Evolutionary conservation across 495 filamentous ascomycete genomes (phyloP).

Genomic region (Trichoderma erinaceum): DNA sequence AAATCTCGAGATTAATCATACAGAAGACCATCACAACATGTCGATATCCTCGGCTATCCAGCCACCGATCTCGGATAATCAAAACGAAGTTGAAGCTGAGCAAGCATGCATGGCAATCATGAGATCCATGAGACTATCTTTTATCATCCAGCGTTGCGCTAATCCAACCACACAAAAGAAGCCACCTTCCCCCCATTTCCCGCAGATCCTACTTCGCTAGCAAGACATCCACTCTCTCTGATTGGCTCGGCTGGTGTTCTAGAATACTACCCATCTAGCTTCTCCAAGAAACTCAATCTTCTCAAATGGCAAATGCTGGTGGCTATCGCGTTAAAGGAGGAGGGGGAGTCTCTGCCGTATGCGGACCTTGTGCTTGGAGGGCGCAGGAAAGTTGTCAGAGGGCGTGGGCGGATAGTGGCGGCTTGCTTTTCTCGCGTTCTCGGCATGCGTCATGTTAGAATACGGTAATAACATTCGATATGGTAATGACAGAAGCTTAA

Average conservation of each 20-base stretch:
- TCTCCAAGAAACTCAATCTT: background rate
- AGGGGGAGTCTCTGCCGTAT: background rate
- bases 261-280: background rate
- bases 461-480: background rate
- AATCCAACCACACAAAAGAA: background rate
- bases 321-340: background rate
- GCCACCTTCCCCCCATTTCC: background rate
- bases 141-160: background rate
- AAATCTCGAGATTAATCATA: background rate
- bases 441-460: background rate
- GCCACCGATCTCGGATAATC: conserved; percentile 4
- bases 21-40: background rate
- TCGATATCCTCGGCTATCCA: background rate
- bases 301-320: too few relatives aligned
- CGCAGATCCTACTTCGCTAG: background rate
- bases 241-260: background rate
- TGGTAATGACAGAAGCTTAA: background rate
- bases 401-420: conserved; percentile 3
- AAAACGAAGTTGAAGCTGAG: background rate
- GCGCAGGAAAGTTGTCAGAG: background rate
- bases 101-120: background rate
- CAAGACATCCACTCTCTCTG: background rate
- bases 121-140: background rate
- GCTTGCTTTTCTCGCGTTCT: background rate
- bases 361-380: conserved; percentile 2